Evolutionary conservation across 306 rosid genomes (phyloP), one percentile per base, ranked within the genome.

Genomic region (Biancaea sappan): DNA sequence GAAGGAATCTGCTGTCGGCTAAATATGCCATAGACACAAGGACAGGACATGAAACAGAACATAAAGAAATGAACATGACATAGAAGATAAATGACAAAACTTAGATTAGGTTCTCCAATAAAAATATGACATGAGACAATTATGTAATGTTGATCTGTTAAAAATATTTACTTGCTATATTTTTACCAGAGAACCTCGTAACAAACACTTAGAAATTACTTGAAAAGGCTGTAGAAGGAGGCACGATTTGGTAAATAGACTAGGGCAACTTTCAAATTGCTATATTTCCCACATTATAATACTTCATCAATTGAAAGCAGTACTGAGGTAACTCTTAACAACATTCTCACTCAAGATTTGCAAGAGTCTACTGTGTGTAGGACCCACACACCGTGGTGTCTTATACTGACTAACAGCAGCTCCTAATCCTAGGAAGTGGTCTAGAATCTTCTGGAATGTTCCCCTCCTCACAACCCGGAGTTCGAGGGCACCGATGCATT

Each of bases 361-460:
- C 83, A 91, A 69, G 72, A 92, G 91, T 71, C 3, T 34, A 13
- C 11, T 62, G 74, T 95, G 91, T 2, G 78, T 61, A 16, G 83
- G 83, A 10, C 85, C 86, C 29, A 92, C 88, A 80, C 88, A 88
- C 37, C 99, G 83, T 34, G 97, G 96, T n/a, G 95, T 83, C 87
- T 94, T 94, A 79, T 84, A 92, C 84, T 92, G 99, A 69, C 86
- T 90, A 21, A 83, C 90, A 15, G 93, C 87, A 13, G 81, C 67
- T 24, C 97, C 98, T 59, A 76, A 78, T 24, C 74, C 83, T 25
- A 95, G 71, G 82, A 14, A 89, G 78, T 92, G 92, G 12, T 88
- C 87, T 9, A 92, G 88, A 63, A 95, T 79, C 81, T 82, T 85
- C 47, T 79, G 90, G 61, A 95, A 92, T n/a, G 98, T 92, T 72